Percentiles rank a stretch among this genome's conserved stretches.
These are phyloP conservation scores for Capsicum baccatum DNA, from an alignment of 257 asterid genomes.

Conservation along the genomic window DNA sequence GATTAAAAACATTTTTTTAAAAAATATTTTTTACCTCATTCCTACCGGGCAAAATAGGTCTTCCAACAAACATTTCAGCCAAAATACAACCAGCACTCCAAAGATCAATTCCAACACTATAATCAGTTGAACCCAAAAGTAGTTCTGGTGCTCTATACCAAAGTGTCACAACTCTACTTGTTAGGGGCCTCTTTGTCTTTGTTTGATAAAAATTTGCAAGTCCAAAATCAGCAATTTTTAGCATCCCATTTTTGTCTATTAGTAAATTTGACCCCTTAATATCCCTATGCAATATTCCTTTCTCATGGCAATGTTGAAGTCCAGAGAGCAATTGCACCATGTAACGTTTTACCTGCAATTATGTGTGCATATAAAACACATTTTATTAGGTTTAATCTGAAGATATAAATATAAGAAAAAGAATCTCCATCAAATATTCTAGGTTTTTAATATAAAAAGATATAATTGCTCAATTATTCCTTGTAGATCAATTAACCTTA, in stretches of 20 bases:
- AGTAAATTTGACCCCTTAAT: conserved; percentile 74
- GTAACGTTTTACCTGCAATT: conserved; percentile 66
- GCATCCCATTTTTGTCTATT: conserved; percentile 69
- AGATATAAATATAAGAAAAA: neutral
- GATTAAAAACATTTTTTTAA: too few relatives aligned
- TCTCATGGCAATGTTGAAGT: conserved; percentile 78
- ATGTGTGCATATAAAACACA: neutral
- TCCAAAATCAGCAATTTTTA: conserved; percentile 85
- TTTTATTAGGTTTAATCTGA: neutral
- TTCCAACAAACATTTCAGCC: conserved; percentile 72
- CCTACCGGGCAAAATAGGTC: conserved; percentile 82
- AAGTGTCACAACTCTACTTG: conserved; percentile 78
- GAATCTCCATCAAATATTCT: neutral
- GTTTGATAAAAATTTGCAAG: conserved; percentile 60
- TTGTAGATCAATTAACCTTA: too few relatives aligned
- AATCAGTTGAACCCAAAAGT: conserved; percentile 71
- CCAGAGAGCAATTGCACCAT: conserved; percentile 82
- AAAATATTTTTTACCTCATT: conserved; percentile 59
- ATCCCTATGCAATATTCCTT: conserved; percentile 81
- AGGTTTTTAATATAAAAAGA: too few relatives aligned
- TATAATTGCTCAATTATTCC: too few relatives aligned
- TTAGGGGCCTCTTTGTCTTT: conserved; percentile 53
- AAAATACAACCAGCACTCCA: conserved; percentile 87
- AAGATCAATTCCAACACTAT: conserved; percentile 80
- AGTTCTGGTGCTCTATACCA: conserved; percentile 93